Evolutionary conservation across 1,284 basidiomycete genomes (phyloP).

Genomic region (Mycena sp.): DNA sequence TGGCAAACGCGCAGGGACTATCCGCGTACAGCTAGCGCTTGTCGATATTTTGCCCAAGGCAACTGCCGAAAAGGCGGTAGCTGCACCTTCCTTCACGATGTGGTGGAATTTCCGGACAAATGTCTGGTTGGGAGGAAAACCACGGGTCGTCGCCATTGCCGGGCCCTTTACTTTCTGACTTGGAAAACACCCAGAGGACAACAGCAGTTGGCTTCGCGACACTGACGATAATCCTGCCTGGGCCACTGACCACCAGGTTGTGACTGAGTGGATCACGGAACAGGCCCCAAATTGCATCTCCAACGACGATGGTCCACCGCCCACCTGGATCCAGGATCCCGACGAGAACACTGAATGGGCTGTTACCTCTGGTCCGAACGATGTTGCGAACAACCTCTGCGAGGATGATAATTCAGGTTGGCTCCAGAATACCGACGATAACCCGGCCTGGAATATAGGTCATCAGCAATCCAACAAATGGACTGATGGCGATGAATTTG

Average conservation of each 20-base stretch:
- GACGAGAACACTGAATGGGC: too few species aligned
- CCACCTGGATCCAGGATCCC: neutral
- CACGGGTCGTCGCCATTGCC: neutral
- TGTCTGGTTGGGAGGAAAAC: neutral
- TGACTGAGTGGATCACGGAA: too few species aligned
- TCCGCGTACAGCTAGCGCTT: constrained; percentile 17
- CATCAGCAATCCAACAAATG: constrained; percentile 1
- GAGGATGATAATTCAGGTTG: neutral
- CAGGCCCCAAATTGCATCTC: too few species aligned
- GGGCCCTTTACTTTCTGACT: neutral
- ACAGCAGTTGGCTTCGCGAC: neutral
- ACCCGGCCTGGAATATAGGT: constrained; percentile 7
- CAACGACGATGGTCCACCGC: too few species aligned
- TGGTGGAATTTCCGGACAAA: neutral
- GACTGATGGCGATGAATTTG: neutral
- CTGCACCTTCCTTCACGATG: constrained; percentile 20
- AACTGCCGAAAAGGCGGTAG: constrained; percentile 40
- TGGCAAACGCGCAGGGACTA: constrained; percentile 1
- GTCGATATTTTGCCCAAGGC: constrained; percentile 46
- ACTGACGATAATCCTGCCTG: constrained; percentile 9
- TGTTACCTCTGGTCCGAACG: too few species aligned
- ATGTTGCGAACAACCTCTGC: too few species aligned
- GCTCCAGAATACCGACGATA: constrained; percentile 10
- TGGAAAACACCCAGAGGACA: neutral
- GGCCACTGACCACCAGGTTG: neutral